Percentiles rank a stretch among this genome's conserved stretches.
Evolutionary conservation across 179 eudicot species (phyloP).

Genomic region (Gypsophila paniculata): DNA sequence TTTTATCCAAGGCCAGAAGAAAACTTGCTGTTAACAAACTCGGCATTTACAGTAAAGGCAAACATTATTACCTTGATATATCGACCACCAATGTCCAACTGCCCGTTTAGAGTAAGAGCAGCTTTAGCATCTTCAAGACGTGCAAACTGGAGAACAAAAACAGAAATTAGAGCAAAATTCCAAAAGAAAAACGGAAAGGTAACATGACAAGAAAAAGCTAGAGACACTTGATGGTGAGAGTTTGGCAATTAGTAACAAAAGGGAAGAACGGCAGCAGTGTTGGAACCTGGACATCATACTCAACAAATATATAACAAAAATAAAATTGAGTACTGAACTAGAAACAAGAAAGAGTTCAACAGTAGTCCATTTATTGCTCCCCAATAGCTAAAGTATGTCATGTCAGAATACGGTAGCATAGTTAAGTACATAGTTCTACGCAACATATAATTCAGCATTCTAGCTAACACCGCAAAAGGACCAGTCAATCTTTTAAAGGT

Average conservation of each 20-base stretch:
- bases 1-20: neutral
- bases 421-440: too few relatives aligned
- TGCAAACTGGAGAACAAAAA: slow-evolving; percentile 54
- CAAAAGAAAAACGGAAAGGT: neutral
- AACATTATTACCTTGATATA: slow-evolving; percentile 54
- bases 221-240: neutral
- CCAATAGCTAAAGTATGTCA: neutral
- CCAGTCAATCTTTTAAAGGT: neutral
- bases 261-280: neutral
- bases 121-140: slow-evolving; percentile 90
- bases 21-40: neutral
- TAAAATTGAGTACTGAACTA: neutral
- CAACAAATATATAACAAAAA: neutral
- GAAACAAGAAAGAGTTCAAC: neutral
- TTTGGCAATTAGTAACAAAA: neutral
- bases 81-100: slow-evolving; percentile 88
- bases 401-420: neutral
- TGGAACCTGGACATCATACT: neutral
- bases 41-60: neutral
- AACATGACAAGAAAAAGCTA: neutral
- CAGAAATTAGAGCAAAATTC: neutral
- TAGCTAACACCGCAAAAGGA: neutral
- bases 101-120: slow-evolving; percentile 70
- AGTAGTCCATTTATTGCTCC: neutral
- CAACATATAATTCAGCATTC: too few relatives aligned